phyloP scores from a whole-genome alignment of 208 protist genomes.

The Acanthamoeba triangularis region DNA sequence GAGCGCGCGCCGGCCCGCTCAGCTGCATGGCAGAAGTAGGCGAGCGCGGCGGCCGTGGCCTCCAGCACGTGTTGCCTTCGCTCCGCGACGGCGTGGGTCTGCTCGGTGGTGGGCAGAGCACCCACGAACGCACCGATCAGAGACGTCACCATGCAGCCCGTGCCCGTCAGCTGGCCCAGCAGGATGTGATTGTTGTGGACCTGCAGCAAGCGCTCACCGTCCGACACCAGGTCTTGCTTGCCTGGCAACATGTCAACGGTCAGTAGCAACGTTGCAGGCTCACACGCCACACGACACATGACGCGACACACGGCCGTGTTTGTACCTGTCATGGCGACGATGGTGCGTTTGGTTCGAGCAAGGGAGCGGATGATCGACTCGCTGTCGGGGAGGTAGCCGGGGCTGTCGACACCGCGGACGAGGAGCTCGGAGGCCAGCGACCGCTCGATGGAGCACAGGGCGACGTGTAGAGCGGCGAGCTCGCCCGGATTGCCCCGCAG shows the following conservation, averaged over 20 bases:
- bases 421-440: background rate
- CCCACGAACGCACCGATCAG: slow-evolving; percentile 49
- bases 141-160: slow-evolving; percentile 55
- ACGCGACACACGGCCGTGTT: background rate
- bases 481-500: slow-evolving; percentile 15
- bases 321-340: slow-evolving; percentile 37
- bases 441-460: background rate
- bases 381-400: background rate
- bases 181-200: slow-evolving; percentile 59
- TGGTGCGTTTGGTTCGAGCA: background rate
- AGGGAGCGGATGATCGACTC: background rate
- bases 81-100: background rate
- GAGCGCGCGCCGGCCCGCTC: slow-evolving; percentile 17
- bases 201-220: background rate
- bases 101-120: background rate
- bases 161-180: slow-evolving; percentile 11
- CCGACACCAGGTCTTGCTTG: slow-evolving; percentile 3
- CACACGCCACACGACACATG: background rate
- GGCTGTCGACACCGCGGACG: slow-evolving; percentile 23
- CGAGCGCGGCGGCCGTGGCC: background rate
- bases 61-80: background rate
- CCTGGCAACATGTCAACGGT: background rate
- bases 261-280: background rate
- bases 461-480: background rate
- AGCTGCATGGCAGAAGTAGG: slow-evolving; percentile 17